Evolutionary conservation across 2,329 filamentous ascomycete genomes (phyloP), one percentile per base, ranked within the genome.

Genomic region (Byssoonygena ceratinophila): DNA sequence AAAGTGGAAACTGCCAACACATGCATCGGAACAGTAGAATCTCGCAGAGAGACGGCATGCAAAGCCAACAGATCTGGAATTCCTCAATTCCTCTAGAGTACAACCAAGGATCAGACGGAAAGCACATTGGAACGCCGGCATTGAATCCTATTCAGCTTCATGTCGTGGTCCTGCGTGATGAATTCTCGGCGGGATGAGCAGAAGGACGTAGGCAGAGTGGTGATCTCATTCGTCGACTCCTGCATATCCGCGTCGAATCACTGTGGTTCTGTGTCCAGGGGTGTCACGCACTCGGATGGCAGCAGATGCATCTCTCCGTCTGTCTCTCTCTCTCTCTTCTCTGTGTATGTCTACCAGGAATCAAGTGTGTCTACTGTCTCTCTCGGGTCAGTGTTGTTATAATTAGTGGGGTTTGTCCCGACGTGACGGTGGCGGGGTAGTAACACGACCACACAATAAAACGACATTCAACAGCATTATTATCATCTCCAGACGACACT

Each of bases 1-100:
- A 14, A 37, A 37, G 34, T 37, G 34, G 34, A 37, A 37, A 37
- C 34, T 48, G 46, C 46, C 46, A 48, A 48, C 46, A 37, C 46
- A 48, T 25, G 29, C 45, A 31, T 32, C 31, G 27, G 44, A 22
- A 37, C 14, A 2, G 34, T 37, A 2, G 18, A 18, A 5, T 6
- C 34, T 34, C 32, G 9, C 34, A 14, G 34, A 16, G 14, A 16
- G 6, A 27, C 41, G 11, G n/a, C 14, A 45, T 45, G 23, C 41
- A 25, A 22, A 6, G n/a, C 22, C 18, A 29, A 29, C 12, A 11
- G 7, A 34, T n/a, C 31, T 45, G 23, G 25, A 25, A n/a, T n/a
- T n/a, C n/a, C n/a, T 23, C 41, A 46, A 32, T n/a, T 27, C 16
- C 27, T 29, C 31, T 34, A 12, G 31, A 34, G n/a, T n/a, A n/a